phyloP scores from a whole-genome alignment of 2,329 filamentous ascomycete genomes.

The Leptographium flavum region DNA sequence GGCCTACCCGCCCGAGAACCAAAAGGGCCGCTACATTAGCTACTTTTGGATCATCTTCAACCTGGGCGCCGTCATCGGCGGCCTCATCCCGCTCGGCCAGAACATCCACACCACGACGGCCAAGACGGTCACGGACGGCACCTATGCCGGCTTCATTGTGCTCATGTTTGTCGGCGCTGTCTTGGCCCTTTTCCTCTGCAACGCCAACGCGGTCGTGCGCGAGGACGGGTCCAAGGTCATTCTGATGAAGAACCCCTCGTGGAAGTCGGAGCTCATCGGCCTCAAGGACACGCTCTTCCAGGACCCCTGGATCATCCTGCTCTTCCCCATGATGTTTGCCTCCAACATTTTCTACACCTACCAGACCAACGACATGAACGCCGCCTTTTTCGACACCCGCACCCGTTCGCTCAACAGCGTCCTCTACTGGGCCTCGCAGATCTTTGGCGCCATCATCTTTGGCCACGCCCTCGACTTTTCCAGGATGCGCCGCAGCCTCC shows the following conservation, averaged over 20 bases:
- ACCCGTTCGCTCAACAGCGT: slow-evolving; percentile 61
- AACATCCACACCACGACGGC: slow-evolving; percentile 36
- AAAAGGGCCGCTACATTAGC: slow-evolving; percentile 79
- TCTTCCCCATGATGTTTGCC: slow-evolving; percentile 73
- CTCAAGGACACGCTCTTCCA: slow-evolving; percentile 57
- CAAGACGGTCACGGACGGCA: slow-evolving; percentile 12
- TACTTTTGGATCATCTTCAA: slow-evolving; percentile 96
- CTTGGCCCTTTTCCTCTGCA: slow-evolving; percentile 54
- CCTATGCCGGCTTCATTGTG: slow-evolving; percentile 14
- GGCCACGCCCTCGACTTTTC: slow-evolving; percentile 55
- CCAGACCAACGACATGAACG: slow-evolving; percentile 56
- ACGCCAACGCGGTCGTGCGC: slow-evolving; percentile 60
- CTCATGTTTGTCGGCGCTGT: slow-evolving; percentile 28
- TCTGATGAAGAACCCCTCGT: slow-evolving; percentile 81
- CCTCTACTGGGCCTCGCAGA: slow-evolving; percentile 70
- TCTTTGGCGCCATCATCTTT: slow-evolving; percentile 59
- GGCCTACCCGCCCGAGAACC: slow-evolving; percentile 67
- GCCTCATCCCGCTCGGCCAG: slow-evolving; percentile 58
- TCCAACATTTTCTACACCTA: slow-evolving; percentile 77
- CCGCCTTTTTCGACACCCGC: slow-evolving; percentile 55
- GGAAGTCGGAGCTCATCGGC: slow-evolving; percentile 64
- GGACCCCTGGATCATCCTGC: slow-evolving; percentile 58
- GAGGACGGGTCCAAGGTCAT: slow-evolving; percentile 68
- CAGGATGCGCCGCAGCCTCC: slow-evolving; percentile 44
- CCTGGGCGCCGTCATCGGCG: slow-evolving; percentile 75